A percentile compares a stretch with the other conserved stretches of the same genome.
phyloP scores from a whole-genome alignment of 2,329 filamentous ascomycete genomes.

The Fusarium sp. region DNA sequence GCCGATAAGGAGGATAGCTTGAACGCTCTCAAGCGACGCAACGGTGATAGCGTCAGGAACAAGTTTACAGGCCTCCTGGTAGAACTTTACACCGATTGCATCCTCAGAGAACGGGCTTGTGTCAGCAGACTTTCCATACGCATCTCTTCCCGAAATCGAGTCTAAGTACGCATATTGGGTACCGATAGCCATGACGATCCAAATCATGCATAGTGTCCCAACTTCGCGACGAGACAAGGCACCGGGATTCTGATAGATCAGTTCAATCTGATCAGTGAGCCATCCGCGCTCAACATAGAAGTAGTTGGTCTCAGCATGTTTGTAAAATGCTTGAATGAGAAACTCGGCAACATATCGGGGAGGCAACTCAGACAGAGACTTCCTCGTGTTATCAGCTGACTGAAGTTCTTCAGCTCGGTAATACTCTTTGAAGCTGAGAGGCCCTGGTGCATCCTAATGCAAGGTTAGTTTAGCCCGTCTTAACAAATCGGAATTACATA shows the following conservation, averaged over 20 bases:
- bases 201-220: conserved; percentile 59
- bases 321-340: conserved; percentile 61
- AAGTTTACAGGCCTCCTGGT: conserved; percentile 66
- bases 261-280: conserved; percentile 57
- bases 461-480: conserved; percentile 1
- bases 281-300: conserved; percentile 61
- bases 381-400: conserved; percentile 55
- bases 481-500: conserved; percentile 30
- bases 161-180: conserved; percentile 65
- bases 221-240: conserved; percentile 57
- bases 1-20: conserved; percentile 68
- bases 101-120: conserved; percentile 59
- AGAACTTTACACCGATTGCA: conserved; percentile 67
- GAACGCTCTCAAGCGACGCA: conserved; percentile 68
- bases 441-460: conserved; percentile 46
- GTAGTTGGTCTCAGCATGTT: conserved; percentile 62
- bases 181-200: conserved; percentile 63
- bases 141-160: conserved; percentile 43
- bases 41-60: conserved; percentile 69
- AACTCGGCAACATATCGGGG: conserved; percentile 62
- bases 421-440: conserved; percentile 55
- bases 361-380: conserved; percentile 57
- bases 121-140: conserved; percentile 37
- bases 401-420: conserved; percentile 62
- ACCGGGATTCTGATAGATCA: conserved; percentile 56